Evolutionary conservation across 2,329 filamentous ascomycete genomes (phyloP).

Genomic region (Colletotrichum filicis): DNA sequence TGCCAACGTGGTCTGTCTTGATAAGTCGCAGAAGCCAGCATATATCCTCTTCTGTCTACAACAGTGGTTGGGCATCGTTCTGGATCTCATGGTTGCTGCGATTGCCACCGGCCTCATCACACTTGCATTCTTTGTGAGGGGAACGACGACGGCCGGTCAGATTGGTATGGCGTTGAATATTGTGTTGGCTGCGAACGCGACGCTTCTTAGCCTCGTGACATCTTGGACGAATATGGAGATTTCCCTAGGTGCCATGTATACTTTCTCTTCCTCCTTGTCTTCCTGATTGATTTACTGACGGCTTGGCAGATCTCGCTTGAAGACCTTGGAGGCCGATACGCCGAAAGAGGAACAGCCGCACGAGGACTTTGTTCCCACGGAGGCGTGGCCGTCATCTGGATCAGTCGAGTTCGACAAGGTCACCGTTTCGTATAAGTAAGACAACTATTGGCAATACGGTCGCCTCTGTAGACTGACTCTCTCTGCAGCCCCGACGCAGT

Average conservation of each 20-base stretch:
- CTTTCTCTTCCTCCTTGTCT: background rate
- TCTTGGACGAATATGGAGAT: constrained; percentile 45
- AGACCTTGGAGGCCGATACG: constrained; percentile 41
- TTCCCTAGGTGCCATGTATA: constrained; percentile 40
- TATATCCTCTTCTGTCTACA: constrained; percentile 69
- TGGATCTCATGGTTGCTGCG: constrained; percentile 59
- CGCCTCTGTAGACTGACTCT: background rate
- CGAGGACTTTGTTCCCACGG: constrained; percentile 37
- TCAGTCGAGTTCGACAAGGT: constrained; percentile 46
- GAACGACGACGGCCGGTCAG: constrained; percentile 27
- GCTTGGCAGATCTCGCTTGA: constrained; percentile 36
- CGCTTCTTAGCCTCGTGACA: constrained; percentile 44
- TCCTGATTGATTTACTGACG: background rate
- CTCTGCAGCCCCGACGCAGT: background rate
- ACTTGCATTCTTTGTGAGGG: constrained; percentile 47
- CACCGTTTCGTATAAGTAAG: constrained; percentile 43
- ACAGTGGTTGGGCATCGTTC: constrained; percentile 64
- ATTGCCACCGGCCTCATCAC: constrained; percentile 58
- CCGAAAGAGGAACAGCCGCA: constrained; percentile 41
- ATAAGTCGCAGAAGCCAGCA: constrained; percentile 65
- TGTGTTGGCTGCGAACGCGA: constrained; percentile 40
- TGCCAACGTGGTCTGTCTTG: constrained; percentile 59
- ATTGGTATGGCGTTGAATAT: constrained; percentile 40
- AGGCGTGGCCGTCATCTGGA: constrained; percentile 46
- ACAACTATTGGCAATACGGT: background rate